phyloP scores from a whole-genome alignment of 2,329 filamentous ascomycete genomes.

The Penicillium sp. region DNA sequence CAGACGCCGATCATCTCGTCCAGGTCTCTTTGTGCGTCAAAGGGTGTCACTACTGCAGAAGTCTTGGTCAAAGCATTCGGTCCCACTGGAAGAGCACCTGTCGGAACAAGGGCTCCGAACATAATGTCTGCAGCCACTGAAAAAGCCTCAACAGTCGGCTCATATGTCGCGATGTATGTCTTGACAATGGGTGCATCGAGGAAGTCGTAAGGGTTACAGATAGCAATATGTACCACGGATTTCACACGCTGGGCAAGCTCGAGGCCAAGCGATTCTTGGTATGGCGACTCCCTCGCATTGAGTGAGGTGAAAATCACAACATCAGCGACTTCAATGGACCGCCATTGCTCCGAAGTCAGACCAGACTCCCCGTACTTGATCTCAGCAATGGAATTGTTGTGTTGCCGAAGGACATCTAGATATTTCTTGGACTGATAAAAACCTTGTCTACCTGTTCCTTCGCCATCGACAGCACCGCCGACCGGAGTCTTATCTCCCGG shows the following conservation, averaged over 20 bases:
- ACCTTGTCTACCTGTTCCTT: conserved; percentile 34
- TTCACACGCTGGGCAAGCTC: conserved; percentile 30
- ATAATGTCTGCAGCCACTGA: conserved; percentile 39
- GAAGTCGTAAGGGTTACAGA: conserved; percentile 47
- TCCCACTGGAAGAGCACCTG: conserved; percentile 39
- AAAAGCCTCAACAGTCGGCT: conserved; percentile 45
- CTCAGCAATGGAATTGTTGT: conserved; percentile 29
- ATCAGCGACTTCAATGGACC: conserved; percentile 35
- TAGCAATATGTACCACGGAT: conserved; percentile 40
- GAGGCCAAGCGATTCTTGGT: conserved; percentile 37
- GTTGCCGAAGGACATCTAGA: conserved; percentile 30
- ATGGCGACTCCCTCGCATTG: conserved; percentile 39
- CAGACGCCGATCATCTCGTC: conserved; percentile 33
- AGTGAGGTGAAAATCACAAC: conserved; percentile 40
- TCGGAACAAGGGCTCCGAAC: conserved; percentile 33
- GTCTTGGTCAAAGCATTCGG: conserved; percentile 13
- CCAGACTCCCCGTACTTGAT: conserved; percentile 34
- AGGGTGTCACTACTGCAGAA: conserved; percentile 14
- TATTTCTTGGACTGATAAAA: conserved; percentile 33
- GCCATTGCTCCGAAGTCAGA: conserved; percentile 33
- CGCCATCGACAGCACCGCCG: conserved; percentile 41
- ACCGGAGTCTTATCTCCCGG: conserved; percentile 34
- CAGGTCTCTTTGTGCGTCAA: conserved; percentile 28
- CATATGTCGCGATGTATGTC: conserved; percentile 46
- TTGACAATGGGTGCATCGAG: conserved; percentile 35